Percentiles rank a stretch among this genome's conserved stretches.
These are phyloP conservation scores for Vanrija sp. DNA, from an alignment of 1,284 basidiomycete genomes.

Conservation along the genomic window DNA sequence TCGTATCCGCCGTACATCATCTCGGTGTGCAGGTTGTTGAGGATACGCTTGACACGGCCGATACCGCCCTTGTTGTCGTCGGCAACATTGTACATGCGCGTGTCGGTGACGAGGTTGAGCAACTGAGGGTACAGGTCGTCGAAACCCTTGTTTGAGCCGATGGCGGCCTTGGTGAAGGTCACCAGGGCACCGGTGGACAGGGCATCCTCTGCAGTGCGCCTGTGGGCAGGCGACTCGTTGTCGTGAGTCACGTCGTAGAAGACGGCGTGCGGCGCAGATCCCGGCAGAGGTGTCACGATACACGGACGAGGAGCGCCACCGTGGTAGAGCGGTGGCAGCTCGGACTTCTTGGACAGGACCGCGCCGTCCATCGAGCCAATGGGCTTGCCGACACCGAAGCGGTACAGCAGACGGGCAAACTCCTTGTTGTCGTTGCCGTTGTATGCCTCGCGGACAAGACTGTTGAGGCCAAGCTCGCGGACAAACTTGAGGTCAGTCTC, in stretches of 20 bases:
- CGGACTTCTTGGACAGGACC: slow-evolving; percentile 70
- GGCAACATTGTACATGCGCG: slow-evolving; percentile 65
- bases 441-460: slow-evolving; percentile 83
- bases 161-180: slow-evolving; percentile 77
- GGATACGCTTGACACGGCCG: slow-evolving; percentile 70
- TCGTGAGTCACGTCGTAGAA: slow-evolving; percentile 94
- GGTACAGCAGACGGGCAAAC: slow-evolving; percentile 75
- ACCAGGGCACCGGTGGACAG: slow-evolving; percentile 85
- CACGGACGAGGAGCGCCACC: slow-evolving; percentile 71
- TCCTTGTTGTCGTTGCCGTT: slow-evolving; percentile 86
- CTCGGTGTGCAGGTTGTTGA: slow-evolving; percentile 83
- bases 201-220: slow-evolving; percentile 86
- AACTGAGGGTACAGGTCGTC: slow-evolving; percentile 94
- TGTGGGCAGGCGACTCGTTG: slow-evolving; percentile 83
- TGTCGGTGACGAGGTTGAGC: slow-evolving; percentile 78
- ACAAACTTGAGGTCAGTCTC: slow-evolving; percentile 90
- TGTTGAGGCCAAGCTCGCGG: slow-evolving; percentile 83
- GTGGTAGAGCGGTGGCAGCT: slow-evolving; percentile 66
- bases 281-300: slow-evolving; percentile 70
- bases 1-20: slow-evolving; percentile 76
- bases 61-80: slow-evolving; percentile 57
- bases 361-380: slow-evolving; percentile 84
- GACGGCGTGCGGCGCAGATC: slow-evolving; percentile 82
- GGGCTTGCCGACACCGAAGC: slow-evolving; percentile 75
- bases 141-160: slow-evolving; percentile 90